phyloP scores from a whole-genome alignment of 805 yeast genomes.

The Sugiyamaella chiloensis region DNA sequence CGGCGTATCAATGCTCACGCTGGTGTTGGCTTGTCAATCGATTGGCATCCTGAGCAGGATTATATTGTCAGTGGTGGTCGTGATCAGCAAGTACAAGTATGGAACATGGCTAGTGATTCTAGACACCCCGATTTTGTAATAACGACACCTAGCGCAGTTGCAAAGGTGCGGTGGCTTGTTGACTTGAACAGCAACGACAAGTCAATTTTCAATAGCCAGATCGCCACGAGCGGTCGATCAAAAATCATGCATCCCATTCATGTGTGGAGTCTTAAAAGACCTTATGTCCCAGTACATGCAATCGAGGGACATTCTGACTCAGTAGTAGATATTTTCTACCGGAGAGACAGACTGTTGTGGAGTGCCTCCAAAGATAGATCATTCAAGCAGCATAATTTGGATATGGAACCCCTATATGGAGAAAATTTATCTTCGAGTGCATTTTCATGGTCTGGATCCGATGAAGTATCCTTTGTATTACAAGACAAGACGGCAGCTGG shows the following conservation, averaged over 20 bases:
- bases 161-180: constrained; percentile 67
- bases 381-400: constrained; percentile 48
- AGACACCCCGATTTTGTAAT: constrained; percentile 66
- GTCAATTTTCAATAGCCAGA: constrained; percentile 28
- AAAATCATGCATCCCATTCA: constrained; percentile 62
- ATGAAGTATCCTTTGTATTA: constrained; percentile 49
- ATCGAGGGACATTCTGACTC: constrained; percentile 48
- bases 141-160: constrained; percentile 72
- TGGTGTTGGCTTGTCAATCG: constrained; percentile 84
- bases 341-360: constrained; percentile 45
- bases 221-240: constrained; percentile 70
- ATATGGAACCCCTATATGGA: constrained; percentile 40
- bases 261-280: constrained; percentile 67
- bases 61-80: constrained; percentile 89
- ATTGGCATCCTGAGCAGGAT: constrained; percentile 83
- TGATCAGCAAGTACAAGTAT: constrained; percentile 75
- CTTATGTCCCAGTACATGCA: constrained; percentile 62
- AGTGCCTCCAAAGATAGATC: constrained; percentile 51
- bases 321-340: constrained; percentile 57
- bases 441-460: constrained; percentile 55
- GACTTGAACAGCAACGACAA: constrained; percentile 29
- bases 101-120: constrained; percentile 53
- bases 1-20: constrained; percentile 81
- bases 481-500: constrained; percentile 37
- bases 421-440: constrained; percentile 53